Percentiles rank a stretch among this genome's conserved stretches.
phyloP scores from a whole-genome alignment of 495 filamentous ascomycete genomes.

The Astrothelium subdiscretum region DNA sequence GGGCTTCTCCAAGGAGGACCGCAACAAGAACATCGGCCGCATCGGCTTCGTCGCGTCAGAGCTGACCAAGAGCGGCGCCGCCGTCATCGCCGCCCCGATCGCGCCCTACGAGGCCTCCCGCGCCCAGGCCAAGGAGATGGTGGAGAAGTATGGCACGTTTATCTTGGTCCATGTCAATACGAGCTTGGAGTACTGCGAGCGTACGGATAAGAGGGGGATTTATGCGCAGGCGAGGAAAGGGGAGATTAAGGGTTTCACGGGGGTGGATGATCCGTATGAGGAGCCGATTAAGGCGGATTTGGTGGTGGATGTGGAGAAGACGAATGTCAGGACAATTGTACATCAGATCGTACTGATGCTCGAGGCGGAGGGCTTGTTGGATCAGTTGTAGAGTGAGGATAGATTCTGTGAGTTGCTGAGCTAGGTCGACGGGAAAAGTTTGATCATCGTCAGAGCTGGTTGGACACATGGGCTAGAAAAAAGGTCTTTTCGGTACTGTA shows the following conservation, averaged over 20 bases:
- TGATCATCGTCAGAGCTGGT: too few species aligned
- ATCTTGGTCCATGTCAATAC: slow-evolving; percentile 94
- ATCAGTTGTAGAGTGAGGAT: slow-evolving; percentile 33
- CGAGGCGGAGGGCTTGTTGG: slow-evolving; percentile 77
- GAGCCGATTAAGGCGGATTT: slow-evolving; percentile 68
- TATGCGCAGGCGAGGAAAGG: slow-evolving; percentile 75
- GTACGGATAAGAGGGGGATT: slow-evolving; percentile 87
- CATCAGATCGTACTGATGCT: slow-evolving; percentile 93
- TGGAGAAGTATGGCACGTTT: slow-evolving; percentile 81
- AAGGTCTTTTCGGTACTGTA: too few species aligned
- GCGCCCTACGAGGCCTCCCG: slow-evolving; percentile 78
- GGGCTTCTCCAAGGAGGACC: slow-evolving; percentile 87
- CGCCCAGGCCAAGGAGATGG: slow-evolving; percentile 62
- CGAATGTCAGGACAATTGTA: slow-evolving; percentile 80
- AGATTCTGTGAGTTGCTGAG: neutral
- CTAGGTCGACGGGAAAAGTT: neutral
- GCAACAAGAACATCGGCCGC: slow-evolving; percentile 88
- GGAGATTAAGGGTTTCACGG: slow-evolving; percentile 97
- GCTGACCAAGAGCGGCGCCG: slow-evolving; percentile 82
- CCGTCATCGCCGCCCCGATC: slow-evolving; percentile 95
- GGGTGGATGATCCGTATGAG: slow-evolving; percentile 97
- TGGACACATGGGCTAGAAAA: too few species aligned
- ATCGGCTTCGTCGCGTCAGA: slow-evolving; percentile 95
- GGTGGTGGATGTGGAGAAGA: slow-evolving; percentile 72
- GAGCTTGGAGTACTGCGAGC: slow-evolving; percentile 80